Evolutionary conservation across 2,329 filamentous ascomycete species (phyloP).

Genomic region (Gnomoniopsis sp.): DNA sequence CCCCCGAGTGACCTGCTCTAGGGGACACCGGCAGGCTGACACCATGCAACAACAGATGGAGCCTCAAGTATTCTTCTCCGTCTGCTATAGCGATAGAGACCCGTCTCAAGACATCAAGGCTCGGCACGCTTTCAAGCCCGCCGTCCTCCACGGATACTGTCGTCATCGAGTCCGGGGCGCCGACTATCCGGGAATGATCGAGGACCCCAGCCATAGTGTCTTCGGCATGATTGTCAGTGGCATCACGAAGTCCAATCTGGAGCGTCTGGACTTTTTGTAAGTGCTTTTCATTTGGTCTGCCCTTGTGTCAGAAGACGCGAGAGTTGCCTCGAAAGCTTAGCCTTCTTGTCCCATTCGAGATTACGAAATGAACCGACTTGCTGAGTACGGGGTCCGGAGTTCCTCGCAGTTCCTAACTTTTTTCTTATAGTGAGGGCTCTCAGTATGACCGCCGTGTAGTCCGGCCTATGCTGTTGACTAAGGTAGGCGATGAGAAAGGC

Average conservation of each 20-base stretch:
- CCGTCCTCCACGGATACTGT: conserved; percentile 69
- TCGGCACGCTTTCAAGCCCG: conserved; percentile 65
- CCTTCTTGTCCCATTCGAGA: neutral
- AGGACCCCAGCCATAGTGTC: conserved; percentile 54
- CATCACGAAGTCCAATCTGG: conserved; percentile 72
- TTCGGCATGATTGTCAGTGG: conserved; percentile 75
- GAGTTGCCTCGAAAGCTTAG: neutral
- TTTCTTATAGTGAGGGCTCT: conserved; percentile 54
- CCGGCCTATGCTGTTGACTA: conserved; percentile 47
- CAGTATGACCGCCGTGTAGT: conserved; percentile 63
- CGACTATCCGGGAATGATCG: conserved; percentile 80
- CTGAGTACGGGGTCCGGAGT: neutral
- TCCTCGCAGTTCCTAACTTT: neutral
- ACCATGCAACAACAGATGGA: conserved; percentile 57
- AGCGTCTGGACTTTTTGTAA: conserved; percentile 69
- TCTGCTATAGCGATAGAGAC: conserved; percentile 63
- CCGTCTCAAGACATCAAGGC: conserved; percentile 47
- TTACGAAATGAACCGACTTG: neutral
- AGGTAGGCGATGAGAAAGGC: conserved; percentile 33
- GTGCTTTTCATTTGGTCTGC: neutral
- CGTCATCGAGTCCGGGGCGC: conserved; percentile 65
- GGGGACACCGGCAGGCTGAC: neutral
- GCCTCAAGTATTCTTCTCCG: conserved; percentile 79
- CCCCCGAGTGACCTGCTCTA: neutral
- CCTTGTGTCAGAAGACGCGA: neutral